These are phyloP conservation scores for Wakefieldia striispora DNA, from an alignment of 768 basidiomycete species.

Conservation along the genomic window DNA sequence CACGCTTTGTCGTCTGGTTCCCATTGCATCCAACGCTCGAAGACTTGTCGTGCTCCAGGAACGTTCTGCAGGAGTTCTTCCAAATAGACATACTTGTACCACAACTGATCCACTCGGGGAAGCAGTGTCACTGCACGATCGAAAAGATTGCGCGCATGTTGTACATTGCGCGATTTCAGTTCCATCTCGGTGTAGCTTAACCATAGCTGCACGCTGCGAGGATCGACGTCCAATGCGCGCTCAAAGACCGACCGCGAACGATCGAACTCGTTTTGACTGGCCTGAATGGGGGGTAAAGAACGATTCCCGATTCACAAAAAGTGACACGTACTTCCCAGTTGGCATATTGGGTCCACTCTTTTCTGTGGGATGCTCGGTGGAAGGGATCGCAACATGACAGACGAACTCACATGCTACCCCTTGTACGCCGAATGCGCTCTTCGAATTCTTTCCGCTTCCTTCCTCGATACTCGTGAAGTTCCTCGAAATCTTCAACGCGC, in stretches of 20 bases:
- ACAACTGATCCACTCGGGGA: conserved; percentile 93
- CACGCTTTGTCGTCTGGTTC: conserved; percentile 99
- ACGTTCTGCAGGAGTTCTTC: conserved; percentile 97
- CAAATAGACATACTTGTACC: conserved; percentile 99
- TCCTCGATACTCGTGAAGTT: conserved; percentile 85
- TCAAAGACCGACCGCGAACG: conserved; percentile 95
- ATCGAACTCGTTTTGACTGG: conserved; percentile 94
- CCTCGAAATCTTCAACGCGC: conserved; percentile 94
- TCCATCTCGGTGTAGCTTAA: conserved; percentile 96
- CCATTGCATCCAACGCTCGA: conserved; percentile 99
- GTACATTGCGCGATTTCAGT: conserved; percentile 95
- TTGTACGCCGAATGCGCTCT: conserved; percentile 76
- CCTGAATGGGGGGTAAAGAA: conserved; percentile 40
- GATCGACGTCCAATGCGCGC: conserved; percentile 93
- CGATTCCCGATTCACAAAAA: neutral
- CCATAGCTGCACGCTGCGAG: conserved; percentile 89
- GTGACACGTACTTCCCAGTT: conserved; percentile 68
- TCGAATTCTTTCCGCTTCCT: conserved; percentile 94
- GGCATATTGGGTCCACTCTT: conserved; percentile 85
- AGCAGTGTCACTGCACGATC: conserved; percentile 96
- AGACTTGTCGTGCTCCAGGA: conserved; percentile 94
- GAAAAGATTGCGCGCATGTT: conserved; percentile 94
- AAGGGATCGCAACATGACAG: neutral
- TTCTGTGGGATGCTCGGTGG: conserved; percentile 41
- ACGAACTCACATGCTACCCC: conserved; percentile 69